Evolutionary conservation across 768 basidiomycete species (phyloP), one percentile per base, ranked within the genome.

Genomic region (Hygrophoropsis aurantiaca): DNA sequence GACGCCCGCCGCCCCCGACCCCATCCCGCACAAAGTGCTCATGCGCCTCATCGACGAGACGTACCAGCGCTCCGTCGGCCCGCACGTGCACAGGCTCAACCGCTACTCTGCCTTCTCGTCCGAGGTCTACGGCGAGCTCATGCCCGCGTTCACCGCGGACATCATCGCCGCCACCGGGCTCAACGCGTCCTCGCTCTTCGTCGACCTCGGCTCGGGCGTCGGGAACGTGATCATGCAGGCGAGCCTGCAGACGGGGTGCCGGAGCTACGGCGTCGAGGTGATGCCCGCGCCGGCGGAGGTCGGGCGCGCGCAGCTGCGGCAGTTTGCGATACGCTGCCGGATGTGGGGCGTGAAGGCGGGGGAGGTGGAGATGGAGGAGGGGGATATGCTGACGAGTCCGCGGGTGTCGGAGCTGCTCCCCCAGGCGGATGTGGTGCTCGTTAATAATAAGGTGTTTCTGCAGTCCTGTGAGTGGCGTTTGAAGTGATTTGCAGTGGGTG

Each of bases 1-100:
- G 16, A 68, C 58, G 1, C 82, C 80, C n/a, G n/a, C n/a, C n/a
- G n/a, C n/a, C n/a, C n/a, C n/a, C n/a, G n/a, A n/a, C n/a, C n/a
- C n/a, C 3, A 60, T 94, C 21, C 87, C 84, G 0, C 72, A 81
- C 39, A 74, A 78, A 26, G 78, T 94, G 2, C 72, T 87, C 47
- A 75, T 83, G 70, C 83, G 86, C 34, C 79, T 95, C 40, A 75
- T 89, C 43, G 92, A 94, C 36, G 93, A 97, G 71, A 89, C 85
- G 30, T 98, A 99, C 59, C 92, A 97, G 59, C 82, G 97, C 21
- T 82, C 84, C 15, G 94, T 97, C 1, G 94, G 94, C 5, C 97
- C 97, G 0, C 82, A 89, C 57, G 81, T 94, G n/a, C 80, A 81
- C 43, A 79, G 77, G 47, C 75, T 98, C 44, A 84, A 79, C 58